Evolutionary conservation across 2,329 filamentous ascomycete genomes (phyloP), one percentile per base, ranked within the genome.

Genomic region (Zalaria sp.): DNA sequence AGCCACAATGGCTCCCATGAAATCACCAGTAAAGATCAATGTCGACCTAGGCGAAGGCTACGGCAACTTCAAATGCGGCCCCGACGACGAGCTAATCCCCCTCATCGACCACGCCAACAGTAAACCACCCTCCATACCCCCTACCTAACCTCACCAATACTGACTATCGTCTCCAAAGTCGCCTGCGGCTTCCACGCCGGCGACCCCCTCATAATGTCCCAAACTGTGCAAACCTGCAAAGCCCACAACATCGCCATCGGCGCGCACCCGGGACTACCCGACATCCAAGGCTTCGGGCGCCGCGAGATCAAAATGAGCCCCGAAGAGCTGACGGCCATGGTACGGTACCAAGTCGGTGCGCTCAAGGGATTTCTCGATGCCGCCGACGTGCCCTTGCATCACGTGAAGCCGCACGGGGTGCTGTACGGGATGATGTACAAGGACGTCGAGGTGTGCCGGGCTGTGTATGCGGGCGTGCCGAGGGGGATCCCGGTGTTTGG

Each of bases 241-340:
- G 54, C 66, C 35, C 68, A 77, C 55, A 64, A 65, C 43, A 67
- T 81, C 46, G 65, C 64, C 39, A 60, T 73, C 4, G 77, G 77
- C 5, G 78, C 78, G 0, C 77, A 82, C 49, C 77, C 77, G 0
- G 75, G 76, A 1, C 62, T 80, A 1, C 75, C 73, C n/a, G 77
- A 81, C 53, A 64, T 79, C 25, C 68, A 75, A 57, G 77, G 77
- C 5, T 81, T 81, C 49, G 77, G 77, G 2, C 64, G 77, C 2
- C 67, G 77, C 11, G 69, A 75, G 46, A 79, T 81, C 55, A 70
- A 73, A 36, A 64, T 81, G 50, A 59, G 64, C 1, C 64, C 71
- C 1, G 70, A 72, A 11, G 75, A 79, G 49, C 60, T 75, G 46
- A 72, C 71, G 1, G 72, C 73, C 5, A 69, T 72, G 46, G 65